Percentiles rank a stretch among this genome's conserved stretches.
Evolutionary conservation across 148 eudicot genomes (phyloP).

Genomic region (Rhododendron griersonianum): DNA sequence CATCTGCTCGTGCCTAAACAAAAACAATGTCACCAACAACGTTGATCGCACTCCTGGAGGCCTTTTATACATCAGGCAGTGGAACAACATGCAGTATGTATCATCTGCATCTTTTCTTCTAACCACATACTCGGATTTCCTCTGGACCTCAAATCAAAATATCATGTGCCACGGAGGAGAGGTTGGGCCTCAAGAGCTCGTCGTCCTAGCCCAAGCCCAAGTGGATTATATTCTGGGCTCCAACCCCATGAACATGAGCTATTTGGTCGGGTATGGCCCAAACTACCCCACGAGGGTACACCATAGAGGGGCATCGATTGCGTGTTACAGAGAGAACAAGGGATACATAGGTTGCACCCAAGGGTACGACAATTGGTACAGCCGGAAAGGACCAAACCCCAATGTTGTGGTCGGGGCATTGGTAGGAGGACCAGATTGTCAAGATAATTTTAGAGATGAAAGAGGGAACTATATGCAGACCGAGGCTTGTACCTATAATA

Average conservation of each 20-base stretch:
- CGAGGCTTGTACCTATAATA: slow-evolving; percentile 86
- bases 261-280: slow-evolving; percentile 70
- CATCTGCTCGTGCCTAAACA: slow-evolving; percentile 64
- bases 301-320: slow-evolving; percentile 86
- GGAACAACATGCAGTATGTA: slow-evolving; percentile 99
- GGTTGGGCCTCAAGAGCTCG: slow-evolving; percentile 30
- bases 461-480: slow-evolving; percentile 76
- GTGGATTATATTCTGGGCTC: slow-evolving; percentile 77
- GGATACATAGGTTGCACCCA: slow-evolving; percentile 90
- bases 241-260: slow-evolving; percentile 73
- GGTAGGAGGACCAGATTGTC: slow-evolving; percentile 11
- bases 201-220: slow-evolving; percentile 53
- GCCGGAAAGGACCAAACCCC: slow-evolving; percentile 48
- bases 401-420: slow-evolving; percentile 67
- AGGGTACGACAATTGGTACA: slow-evolving; percentile 82
- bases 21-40: slow-evolving; percentile 48
- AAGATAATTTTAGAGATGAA: slow-evolving; percentile 49
- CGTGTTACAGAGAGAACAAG: slow-evolving; percentile 55
- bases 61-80: slow-evolving; percentile 59
- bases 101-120: slow-evolving; percentile 58
- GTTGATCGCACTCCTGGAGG: slow-evolving; percentile 80
- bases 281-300: slow-evolving; percentile 66
- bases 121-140: slow-evolving; percentile 56
- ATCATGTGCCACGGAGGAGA: slow-evolving; percentile 30
- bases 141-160: slow-evolving; percentile 25